Evolutionary conservation across 257 asterid genomes (phyloP), one percentile per base, ranked within the genome.

Genomic region (Fraxinus excelsior): DNA sequence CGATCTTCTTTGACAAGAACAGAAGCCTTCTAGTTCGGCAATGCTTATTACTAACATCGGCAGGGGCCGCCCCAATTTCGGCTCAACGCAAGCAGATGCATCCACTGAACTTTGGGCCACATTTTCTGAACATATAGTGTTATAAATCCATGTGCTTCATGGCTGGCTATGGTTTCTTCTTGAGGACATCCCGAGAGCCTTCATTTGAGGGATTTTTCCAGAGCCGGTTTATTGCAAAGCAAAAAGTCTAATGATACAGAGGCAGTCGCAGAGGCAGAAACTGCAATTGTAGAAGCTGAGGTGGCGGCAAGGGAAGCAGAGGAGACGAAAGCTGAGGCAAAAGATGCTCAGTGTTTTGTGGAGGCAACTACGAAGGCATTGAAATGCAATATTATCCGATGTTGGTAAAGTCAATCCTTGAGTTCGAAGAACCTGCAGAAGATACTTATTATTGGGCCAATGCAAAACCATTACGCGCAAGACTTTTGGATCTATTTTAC

Each of bases 261-360:
- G 35, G 98, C 97, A 65, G 92, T 89, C 74, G 97, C 93, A 9
- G 96, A 94, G 71, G 98, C 98, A 7, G 97, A 94, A 78, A 96
- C 88, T 78, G 96, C 94, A 12, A 83, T 89, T 79, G 93, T 91
- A 8, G 97, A 87, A 79, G 98, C 96, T 74, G 96, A 92, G 81
- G 82, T 80, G 19, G 98, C 97, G 7, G 92, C 91, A 65, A 86
- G 81, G 83, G 98, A 90, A 87, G 97, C 98, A 8, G 96, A 94
- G 90, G 94, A 86, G 77, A 96, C 97, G 0, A 97, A 94, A 79
- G 97, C 94, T 0, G 97, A 92, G 84, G 97, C 97, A 25, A 97
- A 90, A 82, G 96, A 92, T 7, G 92, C 97, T 16, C 87, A 83
- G 40, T 90, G 96, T 84, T 91, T 94, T 86, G 96, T 89, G 78